Base-by-base conservation (phyloP, 768 basidiomycete genomes). In the Calocybe indica region DNA sequence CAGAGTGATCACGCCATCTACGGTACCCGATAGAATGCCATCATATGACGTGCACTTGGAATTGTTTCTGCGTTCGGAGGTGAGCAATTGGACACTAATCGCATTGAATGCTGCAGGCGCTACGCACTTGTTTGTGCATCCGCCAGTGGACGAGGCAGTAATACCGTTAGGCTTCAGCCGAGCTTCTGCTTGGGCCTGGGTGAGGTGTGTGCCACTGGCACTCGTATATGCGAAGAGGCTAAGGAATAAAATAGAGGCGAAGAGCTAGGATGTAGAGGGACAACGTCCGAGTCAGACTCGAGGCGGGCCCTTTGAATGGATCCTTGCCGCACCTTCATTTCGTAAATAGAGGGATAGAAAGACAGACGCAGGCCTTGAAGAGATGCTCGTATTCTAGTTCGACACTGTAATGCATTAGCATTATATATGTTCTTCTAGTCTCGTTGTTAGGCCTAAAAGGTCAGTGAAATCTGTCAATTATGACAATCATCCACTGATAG, bases 41-140 rank as follows among this genome's bases (percentile, higher is more conserved):
- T 42, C 5, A 39, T 61, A 64, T 8, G 62, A 62, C 2, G 60
- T 62, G 54, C 60, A 61, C 11, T 52, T 58, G 6, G 63, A 39
- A 37, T 43, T 45, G 37, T 44, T 37, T 40, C 54, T 58, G 31
- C 10, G 10, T 36, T 7, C 37, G 13, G 35, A 45, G 31, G 5
- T 7, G 7, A 35, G 36, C 1, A 31, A 31, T 15, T 22, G 2
- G 14, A n/a, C 5, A 22, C 9, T n/a, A 14, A 8, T 6, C 22
- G 22, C 22, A 22, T 22, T 22, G 22, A 22, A 22, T 22, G 4
- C 4, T 22, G 22, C 22, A 13, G 36, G 14, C 5, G 44, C 50
- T 6, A 45, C 22, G 22, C 1, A 57, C 50, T 49, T 57, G 32
- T 40, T 40, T 7, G 63, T 62, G 50, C 62, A 63, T 6, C 57